Base-by-base conservation (phyloP, 192 early-diverging fungal species). In the Entomortierella lignicola region DNA sequence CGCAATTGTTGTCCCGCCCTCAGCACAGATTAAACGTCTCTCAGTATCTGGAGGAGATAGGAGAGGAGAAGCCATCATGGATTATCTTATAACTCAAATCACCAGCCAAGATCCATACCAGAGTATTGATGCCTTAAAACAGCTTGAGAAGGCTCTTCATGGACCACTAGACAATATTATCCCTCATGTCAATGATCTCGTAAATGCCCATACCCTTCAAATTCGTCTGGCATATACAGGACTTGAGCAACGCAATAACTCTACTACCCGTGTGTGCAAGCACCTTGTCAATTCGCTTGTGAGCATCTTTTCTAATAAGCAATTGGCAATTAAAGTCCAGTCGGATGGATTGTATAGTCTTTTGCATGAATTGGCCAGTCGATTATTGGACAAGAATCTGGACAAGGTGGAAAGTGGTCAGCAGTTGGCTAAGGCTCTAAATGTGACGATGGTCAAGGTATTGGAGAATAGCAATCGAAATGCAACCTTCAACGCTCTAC, bases 391-490 rank as follows among this genome's bases (percentile, higher is more conserved):
- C 72, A 93, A 93, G 20, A 77, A 82, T 44, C 82, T 97, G 50
- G 84, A 89, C 26, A 63, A 48, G 18, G 55, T 90, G 2, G 91
- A 94, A 43, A 83, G 83, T 8, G 86, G 91, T 13, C 71, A 82
- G 4, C 86, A 88, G 34, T 70, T 96, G 20, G 82, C 85, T 10
- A 90, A 88, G 71, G 91, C 91, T 7, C 58, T 96, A 68, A 99
- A 99, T 83, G 85, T 93, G 29, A 83, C 97, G 41, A 92, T 98
- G 87, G 92, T 97, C 20, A 91, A 93, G 48, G 93, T 98, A 0
- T 71, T 99, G 56, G 98, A 99, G 41, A 94, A 95, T 52, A 89
- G 91, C 27, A 89, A 96, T 53, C 85, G 93, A 27, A 98, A 96
- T 50, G 81, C 81, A 42, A 88, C 83, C 27, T 80, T 84, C 61